These are phyloP conservation scores for Gastrodia elata DNA, from an alignment of 106 monocot species.

Conservation along the genomic window DNA sequence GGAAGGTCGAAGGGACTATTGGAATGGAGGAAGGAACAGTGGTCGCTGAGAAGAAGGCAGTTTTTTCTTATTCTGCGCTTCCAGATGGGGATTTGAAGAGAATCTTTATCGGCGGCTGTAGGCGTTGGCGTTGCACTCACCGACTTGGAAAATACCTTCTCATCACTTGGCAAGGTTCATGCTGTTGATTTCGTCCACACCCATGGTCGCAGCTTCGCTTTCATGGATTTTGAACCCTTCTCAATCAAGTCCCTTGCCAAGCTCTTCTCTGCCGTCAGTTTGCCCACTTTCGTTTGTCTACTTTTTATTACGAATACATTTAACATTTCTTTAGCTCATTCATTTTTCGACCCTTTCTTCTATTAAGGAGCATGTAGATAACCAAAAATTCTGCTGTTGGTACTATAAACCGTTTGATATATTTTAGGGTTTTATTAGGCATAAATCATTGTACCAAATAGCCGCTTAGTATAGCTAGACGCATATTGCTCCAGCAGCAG, in stretches of 20 bases:
- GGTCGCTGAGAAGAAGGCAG: not conserved
- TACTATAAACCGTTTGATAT: not conserved
- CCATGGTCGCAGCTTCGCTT: constrained; percentile 65
- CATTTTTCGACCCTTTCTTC: not conserved
- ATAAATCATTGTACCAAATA: not conserved
- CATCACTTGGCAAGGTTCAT: constrained; percentile 41
- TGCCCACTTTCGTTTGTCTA: not conserved
- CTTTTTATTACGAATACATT: not conserved
- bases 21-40: not conserved
- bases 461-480: not conserved
- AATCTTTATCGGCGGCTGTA: constrained; percentile 63
- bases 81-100: constrained; percentile 17
- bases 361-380: too few relatives aligned
- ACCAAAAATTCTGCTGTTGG: too few relatives aligned
- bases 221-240: constrained; percentile 72
- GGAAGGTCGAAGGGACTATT: not conserved
- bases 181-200: constrained; percentile 58
- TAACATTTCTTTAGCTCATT: not conserved
- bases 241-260: constrained; percentile 65
- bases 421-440: not conserved
- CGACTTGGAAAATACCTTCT: constrained; percentile 68
- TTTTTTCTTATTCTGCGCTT: not conserved
- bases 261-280: constrained; percentile 77
- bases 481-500: not conserved
- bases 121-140: constrained; percentile 32